Conservation (phyloP, 164 flowering plant species). For the Liriodendron chinense region DNA sequence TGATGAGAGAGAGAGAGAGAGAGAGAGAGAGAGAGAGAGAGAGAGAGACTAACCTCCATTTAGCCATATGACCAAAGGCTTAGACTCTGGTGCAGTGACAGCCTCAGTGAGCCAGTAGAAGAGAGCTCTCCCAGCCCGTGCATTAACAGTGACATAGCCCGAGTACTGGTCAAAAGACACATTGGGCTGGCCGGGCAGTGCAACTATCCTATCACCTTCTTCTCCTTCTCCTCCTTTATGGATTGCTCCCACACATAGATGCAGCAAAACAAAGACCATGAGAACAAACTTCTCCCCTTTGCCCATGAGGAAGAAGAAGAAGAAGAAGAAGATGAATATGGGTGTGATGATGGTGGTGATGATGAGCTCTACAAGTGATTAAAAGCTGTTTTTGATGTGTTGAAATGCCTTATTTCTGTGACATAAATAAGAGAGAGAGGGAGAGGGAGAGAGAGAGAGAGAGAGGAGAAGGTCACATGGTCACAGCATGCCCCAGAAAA, state of each 20-base stretch:
- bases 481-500: conserved; percentile 25
- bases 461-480: conserved; percentile 27
- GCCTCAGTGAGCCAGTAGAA: conserved; percentile 8
- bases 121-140: conserved; percentile 6
- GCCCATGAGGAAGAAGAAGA: conserved; percentile 16
- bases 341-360: conserved; percentile 4
- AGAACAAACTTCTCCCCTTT: conserved; percentile 16
- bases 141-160: conserved; percentile 14
- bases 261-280: conserved; percentile 13
- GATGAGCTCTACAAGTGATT: conserved; percentile 2
- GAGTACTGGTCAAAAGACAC: conserved; percentile 19
- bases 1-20: neutral
- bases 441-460: conserved; percentile 2
- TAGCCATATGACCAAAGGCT: conserved; percentile 7
- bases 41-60: conserved; percentile 4
- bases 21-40: conserved; percentile 3
- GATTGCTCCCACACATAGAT: conserved; percentile 7
- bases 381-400: conserved; percentile 16
- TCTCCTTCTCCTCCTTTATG: conserved; percentile 11
- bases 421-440: conserved; percentile 39
- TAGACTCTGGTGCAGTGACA: neutral
- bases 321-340: conserved; percentile 6
- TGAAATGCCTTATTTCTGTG: conserved; percentile 11
- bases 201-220: conserved; percentile 15
- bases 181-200: conserved; percentile 22